Conservation (phyloP, 1,139 yeast genomes). For the Petasospora rhodanensis region DNA sequence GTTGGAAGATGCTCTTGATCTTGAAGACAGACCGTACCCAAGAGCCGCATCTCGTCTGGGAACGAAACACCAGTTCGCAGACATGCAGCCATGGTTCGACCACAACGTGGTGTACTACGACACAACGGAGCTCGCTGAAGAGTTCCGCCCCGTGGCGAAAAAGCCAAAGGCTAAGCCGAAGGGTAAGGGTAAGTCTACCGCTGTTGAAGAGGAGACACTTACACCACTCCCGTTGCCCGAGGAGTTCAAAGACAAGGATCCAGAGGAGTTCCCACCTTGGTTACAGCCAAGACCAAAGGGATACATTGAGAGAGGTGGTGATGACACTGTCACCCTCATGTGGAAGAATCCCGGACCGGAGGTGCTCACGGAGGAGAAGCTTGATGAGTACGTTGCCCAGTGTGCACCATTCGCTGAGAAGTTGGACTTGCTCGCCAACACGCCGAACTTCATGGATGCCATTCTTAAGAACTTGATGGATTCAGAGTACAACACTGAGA, state of each 20-base stretch:
- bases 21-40: constrained; percentile 79
- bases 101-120: constrained; percentile 71
- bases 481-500: constrained; percentile 42
- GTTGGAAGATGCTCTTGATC: constrained; percentile 73
- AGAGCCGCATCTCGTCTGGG: constrained; percentile 79
- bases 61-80: constrained; percentile 64
- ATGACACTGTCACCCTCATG: constrained; percentile 60
- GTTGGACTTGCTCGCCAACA: constrained; percentile 42
- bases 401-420: constrained; percentile 56
- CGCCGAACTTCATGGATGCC: constrained; percentile 81
- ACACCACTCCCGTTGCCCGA: constrained; percentile 40
- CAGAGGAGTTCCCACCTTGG: constrained; percentile 64
- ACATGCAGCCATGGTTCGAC: constrained; percentile 63
- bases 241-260: constrained; percentile 39
- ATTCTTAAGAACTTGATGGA: constrained; percentile 53
- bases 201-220: constrained; percentile 21
- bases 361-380: constrained; percentile 29
- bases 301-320: constrained; percentile 82
- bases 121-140: constrained; percentile 23
- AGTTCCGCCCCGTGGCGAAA: constrained; percentile 23
- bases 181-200: constrained; percentile 9
- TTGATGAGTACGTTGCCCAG: constrained; percentile 51
- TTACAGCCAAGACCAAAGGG: constrained; percentile 75
- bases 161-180: constrained; percentile 22
- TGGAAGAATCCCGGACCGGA: constrained; percentile 55